A percentile compares a stretch with the other conserved stretches of the same genome.
These are phyloP conservation scores for Talaromyces marneffei DNA, from an alignment of 2,329 filamentous ascomycete species.

Conservation along the genomic window DNA sequence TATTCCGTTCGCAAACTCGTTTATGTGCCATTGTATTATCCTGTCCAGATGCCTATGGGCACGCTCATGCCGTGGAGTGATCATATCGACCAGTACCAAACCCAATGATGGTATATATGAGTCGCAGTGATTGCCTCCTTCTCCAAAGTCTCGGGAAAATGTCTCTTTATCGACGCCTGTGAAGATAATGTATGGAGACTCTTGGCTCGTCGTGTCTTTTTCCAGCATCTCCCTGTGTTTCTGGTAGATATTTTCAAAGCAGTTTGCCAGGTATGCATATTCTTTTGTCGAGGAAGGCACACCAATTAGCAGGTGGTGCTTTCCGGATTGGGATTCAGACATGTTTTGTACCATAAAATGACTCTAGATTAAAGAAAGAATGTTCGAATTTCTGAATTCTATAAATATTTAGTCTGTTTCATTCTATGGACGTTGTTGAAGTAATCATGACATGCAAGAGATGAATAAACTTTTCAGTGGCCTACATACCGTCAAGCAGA, in stretches of 20 bases:
- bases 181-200: conserved; percentile 5
- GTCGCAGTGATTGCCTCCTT: background rate
- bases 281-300: conserved; percentile 5
- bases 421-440: background rate
- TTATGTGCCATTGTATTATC: background rate
- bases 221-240: background rate
- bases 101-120: conserved; percentile 2
- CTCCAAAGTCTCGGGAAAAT: background rate
- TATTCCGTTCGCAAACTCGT: background rate
- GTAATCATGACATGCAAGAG: conserved; percentile 1
- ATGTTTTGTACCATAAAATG: background rate
- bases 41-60: background rate
- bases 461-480: background rate
- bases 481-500: no score
- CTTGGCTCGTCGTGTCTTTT: background rate
- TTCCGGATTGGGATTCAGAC: background rate
- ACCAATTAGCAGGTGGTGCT: background rate
- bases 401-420: background rate
- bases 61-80: conserved; percentile 3
- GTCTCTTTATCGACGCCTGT: conserved; percentile 2
- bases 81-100: background rate
- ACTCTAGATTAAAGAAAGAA: background rate
- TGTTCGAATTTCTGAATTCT: background rate
- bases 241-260: background rate
- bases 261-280: conserved; percentile 2